Percentiles rank a stretch among this genome's conserved stretches.
These are phyloP conservation scores for Penicillium pancosmium DNA, from an alignment of 495 filamentous ascomycete species.

Conservation along the genomic window DNA sequence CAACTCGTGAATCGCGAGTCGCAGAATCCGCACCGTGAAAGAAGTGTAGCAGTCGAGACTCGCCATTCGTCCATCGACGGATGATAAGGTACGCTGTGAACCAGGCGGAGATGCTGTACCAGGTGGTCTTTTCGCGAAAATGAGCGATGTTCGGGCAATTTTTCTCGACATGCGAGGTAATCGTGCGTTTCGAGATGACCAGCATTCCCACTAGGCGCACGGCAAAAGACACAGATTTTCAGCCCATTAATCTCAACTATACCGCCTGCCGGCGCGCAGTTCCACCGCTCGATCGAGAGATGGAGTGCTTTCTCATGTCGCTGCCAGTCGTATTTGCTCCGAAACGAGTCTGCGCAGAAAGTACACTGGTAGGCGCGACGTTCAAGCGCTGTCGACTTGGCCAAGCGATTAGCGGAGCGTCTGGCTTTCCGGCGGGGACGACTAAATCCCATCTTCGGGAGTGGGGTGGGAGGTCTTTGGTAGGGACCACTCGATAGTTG, in stretches of 20 bases:
- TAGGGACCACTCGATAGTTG: background rate
- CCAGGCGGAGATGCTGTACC: conserved; percentile 71
- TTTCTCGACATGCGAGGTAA: conserved; percentile 63
- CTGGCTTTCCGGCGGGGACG: conserved; percentile 12
- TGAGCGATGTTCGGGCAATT: conserved; percentile 61
- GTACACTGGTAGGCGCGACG: conserved; percentile 60
- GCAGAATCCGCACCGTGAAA: conserved; percentile 68
- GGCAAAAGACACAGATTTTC: conserved; percentile 40
- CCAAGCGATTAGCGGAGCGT: background rate
- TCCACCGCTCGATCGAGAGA: conserved; percentile 72
- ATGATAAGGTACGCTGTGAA: conserved; percentile 65
- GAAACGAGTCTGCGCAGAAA: conserved; percentile 77
- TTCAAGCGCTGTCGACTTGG: background rate
- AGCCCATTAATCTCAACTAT: conserved; percentile 46
- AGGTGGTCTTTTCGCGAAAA: conserved; percentile 83
- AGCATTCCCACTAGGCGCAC: conserved; percentile 2
- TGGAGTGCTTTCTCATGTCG: conserved; percentile 78
- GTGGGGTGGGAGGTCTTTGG: conserved; percentile 14
- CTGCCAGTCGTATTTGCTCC: conserved; percentile 80
- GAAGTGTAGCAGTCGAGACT: conserved; percentile 54
- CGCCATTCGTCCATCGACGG: conserved; percentile 72
- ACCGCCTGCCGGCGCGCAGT: conserved; percentile 64
- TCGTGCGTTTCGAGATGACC: conserved; percentile 55
- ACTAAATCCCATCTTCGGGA: conserved; percentile 1
- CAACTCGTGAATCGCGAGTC: conserved; percentile 58